Percentiles rank a stretch among this genome's conserved stretches.
phyloP scores from a whole-genome alignment of 2,329 filamentous ascomycete species.

The Coniochaeta pulveracea region DNA sequence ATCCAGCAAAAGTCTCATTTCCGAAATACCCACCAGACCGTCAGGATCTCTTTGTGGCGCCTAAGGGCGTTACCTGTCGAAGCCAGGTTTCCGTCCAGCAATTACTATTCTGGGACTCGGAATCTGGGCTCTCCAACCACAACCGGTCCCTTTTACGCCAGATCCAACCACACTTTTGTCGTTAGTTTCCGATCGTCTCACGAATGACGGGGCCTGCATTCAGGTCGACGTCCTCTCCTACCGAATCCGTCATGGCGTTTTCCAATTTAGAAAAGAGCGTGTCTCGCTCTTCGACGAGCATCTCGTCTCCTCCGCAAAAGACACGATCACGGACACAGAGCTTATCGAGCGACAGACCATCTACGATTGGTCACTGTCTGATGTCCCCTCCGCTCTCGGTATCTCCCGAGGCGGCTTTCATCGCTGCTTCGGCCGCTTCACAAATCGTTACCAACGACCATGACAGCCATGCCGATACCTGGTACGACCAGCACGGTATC shows the following conservation, averaged over 20 bases:
- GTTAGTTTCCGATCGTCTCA: conserved; percentile 2
- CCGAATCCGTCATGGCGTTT: conserved; percentile 3
- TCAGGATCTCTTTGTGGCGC: conserved; percentile 1
- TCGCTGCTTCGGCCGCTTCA: conserved; percentile 76
- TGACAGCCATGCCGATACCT: conserved; percentile 59
- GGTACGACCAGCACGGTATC: conserved; percentile 58
- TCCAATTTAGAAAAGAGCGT: conserved; percentile 13
- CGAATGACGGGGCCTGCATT: neutral
- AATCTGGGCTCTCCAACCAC: neutral
- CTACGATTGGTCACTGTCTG: conserved; percentile 45
- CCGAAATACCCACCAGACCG: neutral
- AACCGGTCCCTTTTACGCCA: neutral
- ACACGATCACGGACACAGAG: conserved; percentile 43
- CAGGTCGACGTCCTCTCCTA: conserved; percentile 2
- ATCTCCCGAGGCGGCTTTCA: conserved; percentile 73
- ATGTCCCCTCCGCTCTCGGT: conserved; percentile 57
- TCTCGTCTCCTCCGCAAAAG: conserved; percentile 15
- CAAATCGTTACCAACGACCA: conserved; percentile 87
- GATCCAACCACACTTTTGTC: neutral
- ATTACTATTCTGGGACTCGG: conserved; percentile 4
- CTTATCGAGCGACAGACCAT: conserved; percentile 61
- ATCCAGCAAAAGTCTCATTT: too few species aligned
- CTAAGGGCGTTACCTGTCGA: too few species aligned
- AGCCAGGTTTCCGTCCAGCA: too few species aligned
- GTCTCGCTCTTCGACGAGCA: conserved; percentile 15